Evolutionary conservation across 2,329 filamentous ascomycete species (phyloP).

Genomic region (Neurospora crassa): DNA sequence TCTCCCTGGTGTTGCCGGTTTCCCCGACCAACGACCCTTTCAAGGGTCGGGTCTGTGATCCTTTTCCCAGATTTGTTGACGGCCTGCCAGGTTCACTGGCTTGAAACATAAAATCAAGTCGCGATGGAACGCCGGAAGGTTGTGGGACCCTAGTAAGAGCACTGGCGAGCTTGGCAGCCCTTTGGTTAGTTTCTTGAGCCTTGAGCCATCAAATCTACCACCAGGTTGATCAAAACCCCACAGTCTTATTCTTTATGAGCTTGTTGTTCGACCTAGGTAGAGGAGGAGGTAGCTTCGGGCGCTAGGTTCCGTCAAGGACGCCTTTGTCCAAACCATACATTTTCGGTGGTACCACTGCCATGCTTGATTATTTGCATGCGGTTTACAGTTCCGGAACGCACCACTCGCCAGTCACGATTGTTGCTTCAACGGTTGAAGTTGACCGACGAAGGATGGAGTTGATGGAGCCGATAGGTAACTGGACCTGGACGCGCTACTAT

Average conservation of each 20-base stretch:
- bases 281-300: not conserved
- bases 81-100: not conserved
- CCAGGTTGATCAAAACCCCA: not conserved
- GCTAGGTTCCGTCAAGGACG: too few species aligned
- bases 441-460: not conserved
- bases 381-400: not conserved
- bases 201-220: not conserved
- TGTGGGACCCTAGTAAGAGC: not conserved
- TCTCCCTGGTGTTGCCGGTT: not conserved
- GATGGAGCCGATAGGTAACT: not conserved
- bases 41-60: not conserved
- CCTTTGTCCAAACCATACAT: not conserved
- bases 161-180: not conserved
- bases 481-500: not conserved
- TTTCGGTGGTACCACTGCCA: not conserved
- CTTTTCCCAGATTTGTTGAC: not conserved
- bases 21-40: not conserved
- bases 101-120: not conserved
- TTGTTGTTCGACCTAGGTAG: not conserved
- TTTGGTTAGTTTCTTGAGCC: not conserved
- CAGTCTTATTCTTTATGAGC: not conserved
- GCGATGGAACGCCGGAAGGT: not conserved
- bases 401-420: not conserved
- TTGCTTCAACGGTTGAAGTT: not conserved
- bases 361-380: not conserved